phyloP scores from a whole-genome alignment of 2,329 filamentous ascomycete genomes.

The Diaporthe vaccinii region DNA sequence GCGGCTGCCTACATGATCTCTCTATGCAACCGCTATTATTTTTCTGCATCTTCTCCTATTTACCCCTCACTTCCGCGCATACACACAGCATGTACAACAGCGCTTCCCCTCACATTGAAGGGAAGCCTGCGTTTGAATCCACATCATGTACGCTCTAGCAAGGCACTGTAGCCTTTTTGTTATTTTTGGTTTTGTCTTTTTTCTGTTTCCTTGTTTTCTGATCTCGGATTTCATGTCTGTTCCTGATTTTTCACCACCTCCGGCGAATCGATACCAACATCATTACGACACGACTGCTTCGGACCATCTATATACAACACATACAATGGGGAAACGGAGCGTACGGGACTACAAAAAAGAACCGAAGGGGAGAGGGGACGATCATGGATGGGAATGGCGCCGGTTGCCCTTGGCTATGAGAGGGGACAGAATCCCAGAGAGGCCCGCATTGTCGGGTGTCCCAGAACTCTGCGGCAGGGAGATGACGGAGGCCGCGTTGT shows the following conservation, averaged over 20 bases:
- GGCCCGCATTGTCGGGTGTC: neutral
- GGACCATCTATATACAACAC: slow-evolving; percentile 27
- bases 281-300: slow-evolving; percentile 21
- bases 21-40: neutral
- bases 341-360: slow-evolving; percentile 3
- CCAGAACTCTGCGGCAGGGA: neutral
- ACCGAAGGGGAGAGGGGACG: neutral
- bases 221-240: slow-evolving; percentile 23
- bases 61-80: neutral
- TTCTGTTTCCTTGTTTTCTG: neutral
- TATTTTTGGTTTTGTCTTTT: neutral
- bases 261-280: slow-evolving; percentile 26
- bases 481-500: slow-evolving; percentile 7
- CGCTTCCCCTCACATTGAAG: neutral
- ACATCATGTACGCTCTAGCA: slow-evolving; percentile 4
- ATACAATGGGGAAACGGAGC: slow-evolving; percentile 1
- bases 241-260: neutral
- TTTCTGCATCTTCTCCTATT: neutral
- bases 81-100: slow-evolving; percentile 27
- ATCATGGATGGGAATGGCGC: neutral
- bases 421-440: neutral
- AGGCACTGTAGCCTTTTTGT: slow-evolving; percentile 5
- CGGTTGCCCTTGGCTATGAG: neutral
- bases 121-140: slow-evolving; percentile 25
- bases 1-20: slow-evolving; percentile 25